Base-by-base conservation (phyloP, 1,139 yeast species). In the Ogataea hybrid region DNA sequence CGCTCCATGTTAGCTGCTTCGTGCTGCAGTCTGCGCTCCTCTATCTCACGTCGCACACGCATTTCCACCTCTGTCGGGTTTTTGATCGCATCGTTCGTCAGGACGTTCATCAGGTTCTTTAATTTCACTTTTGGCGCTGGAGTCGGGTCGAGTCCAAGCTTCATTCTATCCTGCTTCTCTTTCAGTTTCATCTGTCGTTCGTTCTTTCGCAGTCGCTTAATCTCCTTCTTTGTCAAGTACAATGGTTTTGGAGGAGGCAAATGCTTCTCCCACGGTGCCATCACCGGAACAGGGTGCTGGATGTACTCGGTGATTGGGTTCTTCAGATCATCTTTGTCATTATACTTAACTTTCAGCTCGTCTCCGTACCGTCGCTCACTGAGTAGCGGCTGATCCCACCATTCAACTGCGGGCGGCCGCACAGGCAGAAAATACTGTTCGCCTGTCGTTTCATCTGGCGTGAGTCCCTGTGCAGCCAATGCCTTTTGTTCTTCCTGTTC, bases 11-110 rank as follows among this genome's bases (percentile, higher is more conserved):
- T 92, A 25, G 64, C 73, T 28, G 66, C 65, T 49, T 77, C 69
- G 62, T 92, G 99, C 35, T 67, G 65, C n/a, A 65, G 53, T 25
- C 68, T 67, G 21, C 99, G 69, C 34, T 77, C 75, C 31, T 74
- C 80, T 8, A 88, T 84, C 49, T 90, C 94, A 30, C 68, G 64
- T 37, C 77, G 70, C 0, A 94, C 97, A 42, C 71, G 64, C 60
- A 72, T 70, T 57, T 92, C 98, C 52, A 90, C 82, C 4, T 79
- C 79, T 0, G 98, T 92, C 0, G 98, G 98, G 57, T 92, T 96
- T 48, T 75, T 73, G 35, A 89, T 83, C n/a, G 94, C 87, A 48
- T 86, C 95, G 56, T 87, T 82, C 3, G 96, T 86, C 37, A 84
- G 69, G 0, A 88, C 96, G 52, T 77, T 83, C 89, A 87, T 85